phyloP scores from a whole-genome alignment of 805 yeast species.

The Kluyveromyces wickerhamii region DNA sequence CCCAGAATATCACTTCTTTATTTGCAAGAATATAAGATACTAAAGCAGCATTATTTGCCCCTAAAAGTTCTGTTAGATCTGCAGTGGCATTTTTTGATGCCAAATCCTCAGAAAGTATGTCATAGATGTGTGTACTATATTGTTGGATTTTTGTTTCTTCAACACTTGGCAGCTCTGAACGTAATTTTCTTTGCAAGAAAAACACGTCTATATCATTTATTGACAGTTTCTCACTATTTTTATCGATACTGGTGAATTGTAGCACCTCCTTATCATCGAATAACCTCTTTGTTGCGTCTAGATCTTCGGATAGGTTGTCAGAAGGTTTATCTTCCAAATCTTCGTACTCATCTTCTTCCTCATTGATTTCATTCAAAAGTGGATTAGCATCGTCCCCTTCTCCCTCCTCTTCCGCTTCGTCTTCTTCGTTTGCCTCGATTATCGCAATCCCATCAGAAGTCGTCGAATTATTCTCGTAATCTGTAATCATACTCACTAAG shows the following conservation, averaged over 20 bases:
- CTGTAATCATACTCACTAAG: slow-evolving; percentile 42
- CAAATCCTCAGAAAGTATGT: slow-evolving; percentile 31
- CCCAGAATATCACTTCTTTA: slow-evolving; percentile 46
- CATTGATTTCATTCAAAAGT: slow-evolving; percentile 26
- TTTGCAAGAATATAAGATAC: slow-evolving; percentile 43
- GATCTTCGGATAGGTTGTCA: too few relatives aligned
- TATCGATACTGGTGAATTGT: not conserved
- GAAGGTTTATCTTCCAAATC: too few relatives aligned
- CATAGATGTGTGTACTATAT: slow-evolving; percentile 34
- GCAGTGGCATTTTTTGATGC: slow-evolving; percentile 43
- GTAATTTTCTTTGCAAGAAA: slow-evolving; percentile 48
- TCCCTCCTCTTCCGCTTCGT: slow-evolving; percentile 39
- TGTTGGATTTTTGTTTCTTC: slow-evolving; percentile 37
- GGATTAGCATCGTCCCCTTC: slow-evolving; percentile 14
- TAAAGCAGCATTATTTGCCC: slow-evolving; percentile 43
- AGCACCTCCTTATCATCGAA: too few relatives aligned
- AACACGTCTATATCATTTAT: slow-evolving; percentile 38
- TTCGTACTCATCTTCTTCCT: slow-evolving; percentile 23
- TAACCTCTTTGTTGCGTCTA: too few relatives aligned
- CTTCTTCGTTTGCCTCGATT: slow-evolving; percentile 26
- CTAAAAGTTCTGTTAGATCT: slow-evolving; percentile 45
- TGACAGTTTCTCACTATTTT: not conserved
- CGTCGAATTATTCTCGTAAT: slow-evolving; percentile 31
- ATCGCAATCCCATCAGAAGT: slow-evolving; percentile 11
- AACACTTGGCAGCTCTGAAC: slow-evolving; percentile 25